A percentile compares a stretch with the other conserved stretches of the same genome.
Conservation (phyloP, 1,284 basidiomycete genomes). For the Vanrija sp. region DNA sequence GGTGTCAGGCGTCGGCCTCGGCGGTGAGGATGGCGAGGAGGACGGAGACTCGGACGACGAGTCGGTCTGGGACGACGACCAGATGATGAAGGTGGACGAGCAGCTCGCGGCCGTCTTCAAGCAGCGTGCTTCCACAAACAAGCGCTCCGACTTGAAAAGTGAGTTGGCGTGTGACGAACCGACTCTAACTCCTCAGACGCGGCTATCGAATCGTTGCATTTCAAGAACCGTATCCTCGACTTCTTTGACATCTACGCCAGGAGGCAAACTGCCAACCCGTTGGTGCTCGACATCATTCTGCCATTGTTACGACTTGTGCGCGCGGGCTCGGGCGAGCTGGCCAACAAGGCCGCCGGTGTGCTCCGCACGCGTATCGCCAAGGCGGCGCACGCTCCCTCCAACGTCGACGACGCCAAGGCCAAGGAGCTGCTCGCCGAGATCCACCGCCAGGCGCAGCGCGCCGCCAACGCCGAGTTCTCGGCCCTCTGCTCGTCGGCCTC, state of each 20-base stretch:
- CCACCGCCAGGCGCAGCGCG: slow-evolving; percentile 69
- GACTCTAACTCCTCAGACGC: slow-evolving; percentile 23
- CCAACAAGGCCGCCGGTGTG: slow-evolving; percentile 77
- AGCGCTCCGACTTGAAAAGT: slow-evolving; percentile 51
- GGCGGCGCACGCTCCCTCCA: slow-evolving; percentile 49
- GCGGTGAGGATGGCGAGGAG: slow-evolving; percentile 14
- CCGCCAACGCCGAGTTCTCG: slow-evolving; percentile 60
- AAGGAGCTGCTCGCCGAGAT: slow-evolving; percentile 60
- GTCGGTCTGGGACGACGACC: slow-evolving; percentile 86
- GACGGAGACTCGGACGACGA: slow-evolving; percentile 50
- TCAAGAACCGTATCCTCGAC: slow-evolving; percentile 92
- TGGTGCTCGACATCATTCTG: slow-evolving; percentile 64
- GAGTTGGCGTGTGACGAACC: slow-evolving; percentile 18
- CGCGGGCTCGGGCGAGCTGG: slow-evolving; percentile 63
- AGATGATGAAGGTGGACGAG: slow-evolving; percentile 95
- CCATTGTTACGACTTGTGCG: slow-evolving; percentile 73
- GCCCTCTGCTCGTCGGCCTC: slow-evolving; percentile 66
- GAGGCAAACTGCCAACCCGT: slow-evolving; percentile 66
- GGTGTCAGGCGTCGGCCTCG: slow-evolving; percentile 63
- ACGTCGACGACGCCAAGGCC: slow-evolving; percentile 50
- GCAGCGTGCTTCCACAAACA: slow-evolving; percentile 53
- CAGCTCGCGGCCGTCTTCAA: slow-evolving; percentile 88
- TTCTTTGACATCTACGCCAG: slow-evolving; percentile 79
- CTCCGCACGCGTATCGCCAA: slow-evolving; percentile 73
- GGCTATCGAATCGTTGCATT: slow-evolving; percentile 70